Evolutionary conservation across 2,329 filamentous ascomycete genomes (phyloP).

Genomic region (Zasmidium cellare): DNA sequence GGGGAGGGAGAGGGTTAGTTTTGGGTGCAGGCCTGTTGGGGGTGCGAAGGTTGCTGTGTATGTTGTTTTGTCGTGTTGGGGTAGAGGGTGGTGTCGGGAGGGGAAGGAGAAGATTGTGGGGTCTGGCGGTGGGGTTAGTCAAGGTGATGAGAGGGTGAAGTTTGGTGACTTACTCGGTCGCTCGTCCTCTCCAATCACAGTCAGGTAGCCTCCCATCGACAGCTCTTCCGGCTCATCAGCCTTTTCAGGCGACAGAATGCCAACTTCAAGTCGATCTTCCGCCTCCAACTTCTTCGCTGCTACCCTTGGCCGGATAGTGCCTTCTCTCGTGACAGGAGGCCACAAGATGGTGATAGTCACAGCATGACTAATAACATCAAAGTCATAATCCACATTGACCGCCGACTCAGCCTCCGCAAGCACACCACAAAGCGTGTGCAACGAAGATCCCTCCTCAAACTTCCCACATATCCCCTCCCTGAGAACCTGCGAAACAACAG

Average conservation of each 20-base stretch:
- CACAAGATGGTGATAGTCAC: slow-evolving; percentile 54
- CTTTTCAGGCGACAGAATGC: slow-evolving; percentile 68
- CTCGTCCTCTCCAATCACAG: slow-evolving; percentile 72
- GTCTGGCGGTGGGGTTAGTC: slow-evolving; percentile 44
- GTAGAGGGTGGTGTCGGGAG: slow-evolving; percentile 68
- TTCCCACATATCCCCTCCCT: not conserved
- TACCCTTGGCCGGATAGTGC: not conserved
- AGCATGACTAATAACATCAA: slow-evolving; percentile 66
- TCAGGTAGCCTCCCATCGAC: slow-evolving; percentile 74
- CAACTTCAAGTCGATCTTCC: slow-evolving; percentile 66
- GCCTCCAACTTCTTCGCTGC: slow-evolving; percentile 7
- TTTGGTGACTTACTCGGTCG: slow-evolving; percentile 57
- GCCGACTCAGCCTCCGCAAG: slow-evolving; percentile 9
- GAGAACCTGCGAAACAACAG: slow-evolving; percentile 42
- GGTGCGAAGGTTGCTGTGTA: slow-evolving; percentile 61
- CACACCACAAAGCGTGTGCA: slow-evolving; percentile 13
- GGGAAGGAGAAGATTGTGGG: slow-evolving; percentile 82
- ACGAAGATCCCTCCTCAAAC: slow-evolving; percentile 30
- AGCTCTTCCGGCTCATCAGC: slow-evolving; percentile 70
- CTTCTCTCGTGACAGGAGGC: slow-evolving; percentile 1
- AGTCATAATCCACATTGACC: slow-evolving; percentile 71
- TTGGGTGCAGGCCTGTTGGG: slow-evolving; percentile 82
- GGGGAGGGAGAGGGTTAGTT: slow-evolving; percentile 67
- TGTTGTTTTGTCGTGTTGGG: slow-evolving; percentile 34
- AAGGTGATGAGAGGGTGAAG: not conserved